Evolutionary conservation across 371 early-diverging fungal species (phyloP), one percentile per base, ranked within the genome.

Genomic region (Catenaria anguillulae): DNA sequence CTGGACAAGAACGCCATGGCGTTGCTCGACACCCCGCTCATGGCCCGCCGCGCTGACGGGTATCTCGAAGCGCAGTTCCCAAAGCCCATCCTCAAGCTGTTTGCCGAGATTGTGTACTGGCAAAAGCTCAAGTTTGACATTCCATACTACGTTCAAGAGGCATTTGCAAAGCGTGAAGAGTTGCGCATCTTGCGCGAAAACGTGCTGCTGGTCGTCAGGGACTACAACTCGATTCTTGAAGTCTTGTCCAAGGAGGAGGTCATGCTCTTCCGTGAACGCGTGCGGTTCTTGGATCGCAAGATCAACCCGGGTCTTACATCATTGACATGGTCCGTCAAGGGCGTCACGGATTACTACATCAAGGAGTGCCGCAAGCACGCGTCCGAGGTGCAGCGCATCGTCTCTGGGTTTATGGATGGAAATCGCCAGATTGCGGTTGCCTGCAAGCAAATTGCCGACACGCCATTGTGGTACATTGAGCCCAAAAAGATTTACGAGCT

Each of bases 341-440:
- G 79, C 43, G 74, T 79, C 56, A 73, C 80, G 23, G 81, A 80
- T 33, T 78, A 75, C 61, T 80, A 77, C 60, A 71, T 79, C 33
- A 79, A 77, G 63, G 81, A 80, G 66, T 79, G 80, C 60, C 70
- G 78, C n/a, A 68, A 75, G 15, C 72, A 75, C 63, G 65, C 72
- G 1, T 70, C 70, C 61, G 81, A 79, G 37, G 71, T 77, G 19
- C 81, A 78, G 63, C 71, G 71, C 48, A 74, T 69, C 10, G 79
- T 80, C 1, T 50, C 68, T 0, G 74, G 73, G 46, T 80, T 77
- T 56, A 66, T 73, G n/a, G 72, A 72, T 12, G 63, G 71, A 1
- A 74, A 73, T 60, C 54, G 58, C 26, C 61, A 63, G 24, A 75
- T 80, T 33, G 68, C 72, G 34, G 58, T 64, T 10, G 59, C 65